phyloP scores from a whole-genome alignment of 768 basidiomycete species.

The Kondoa malvinella region DNA sequence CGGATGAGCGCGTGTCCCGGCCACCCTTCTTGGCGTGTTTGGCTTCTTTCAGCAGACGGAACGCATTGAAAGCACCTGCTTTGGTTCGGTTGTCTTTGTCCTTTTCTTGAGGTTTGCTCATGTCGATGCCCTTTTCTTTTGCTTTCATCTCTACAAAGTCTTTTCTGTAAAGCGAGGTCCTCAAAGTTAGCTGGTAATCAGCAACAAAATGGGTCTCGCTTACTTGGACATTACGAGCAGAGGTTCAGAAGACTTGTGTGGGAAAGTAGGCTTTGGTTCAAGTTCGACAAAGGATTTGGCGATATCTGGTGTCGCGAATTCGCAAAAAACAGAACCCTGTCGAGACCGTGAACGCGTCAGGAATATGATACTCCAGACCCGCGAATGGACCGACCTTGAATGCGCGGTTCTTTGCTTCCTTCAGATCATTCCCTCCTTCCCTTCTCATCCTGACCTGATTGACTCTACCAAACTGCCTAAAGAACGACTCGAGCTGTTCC shows the following conservation, averaged over 20 bases:
- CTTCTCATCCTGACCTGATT: conserved; percentile 79
- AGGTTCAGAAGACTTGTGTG: conserved; percentile 49
- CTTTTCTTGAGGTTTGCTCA: conserved; percentile 35
- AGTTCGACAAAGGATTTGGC: conserved; percentile 61
- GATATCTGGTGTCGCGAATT: conserved; percentile 55
- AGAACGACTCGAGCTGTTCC: conserved; percentile 57
- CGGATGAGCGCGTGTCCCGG: conserved; percentile 29
- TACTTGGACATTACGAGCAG: conserved; percentile 76
- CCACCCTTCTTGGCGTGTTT: conserved; percentile 2
- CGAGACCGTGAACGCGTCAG: no score
- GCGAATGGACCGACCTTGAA: conserved; percentile 52
- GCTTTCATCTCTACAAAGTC: conserved; percentile 90
- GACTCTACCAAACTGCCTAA: conserved; percentile 55
- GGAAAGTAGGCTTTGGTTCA: conserved; percentile 57
- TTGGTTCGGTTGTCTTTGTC: conserved; percentile 44
- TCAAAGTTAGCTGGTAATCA: conserved; percentile 10
- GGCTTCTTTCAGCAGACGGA: conserved; percentile 41
- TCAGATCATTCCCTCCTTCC: conserved; percentile 50
- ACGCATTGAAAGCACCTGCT: conserved; percentile 57
- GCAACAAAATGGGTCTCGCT: conserved; percentile 22
- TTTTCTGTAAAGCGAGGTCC: conserved; percentile 38
- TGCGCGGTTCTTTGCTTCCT: conserved; percentile 5
- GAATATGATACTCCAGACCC: conserved; percentile 3
- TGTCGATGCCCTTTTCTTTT: conserved; percentile 66
- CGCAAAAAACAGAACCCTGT: conserved; percentile 75